Evolutionary conservation across 2,329 filamentous ascomycete genomes (phyloP).

Genomic region (Trichoderma arundinaceum): DNA sequence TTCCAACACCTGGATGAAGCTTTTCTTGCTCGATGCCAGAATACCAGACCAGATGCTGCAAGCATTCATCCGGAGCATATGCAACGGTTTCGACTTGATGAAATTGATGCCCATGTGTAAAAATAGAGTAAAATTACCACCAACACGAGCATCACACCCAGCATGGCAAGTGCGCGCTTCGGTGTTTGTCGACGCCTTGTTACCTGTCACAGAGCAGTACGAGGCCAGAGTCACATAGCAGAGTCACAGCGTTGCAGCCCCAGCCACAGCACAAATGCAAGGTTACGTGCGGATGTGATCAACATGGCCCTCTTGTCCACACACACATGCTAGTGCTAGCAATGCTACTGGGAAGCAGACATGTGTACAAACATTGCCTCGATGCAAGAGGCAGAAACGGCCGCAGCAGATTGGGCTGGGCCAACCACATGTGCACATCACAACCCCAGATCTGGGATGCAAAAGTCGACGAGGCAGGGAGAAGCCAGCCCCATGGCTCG

Average conservation of each 20-base stretch:
- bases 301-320: background rate
- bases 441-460: constrained; percentile 24
- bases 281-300: constrained; percentile 21
- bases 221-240: background rate
- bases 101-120: too few relatives aligned
- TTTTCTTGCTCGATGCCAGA: too few relatives aligned
- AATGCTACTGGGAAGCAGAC: too few relatives aligned
- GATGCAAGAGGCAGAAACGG: constrained; percentile 8
- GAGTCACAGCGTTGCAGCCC: constrained; percentile 8
- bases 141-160: too few relatives aligned
- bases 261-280: constrained; percentile 25
- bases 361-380: too few relatives aligned
- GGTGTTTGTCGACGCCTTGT: too few relatives aligned
- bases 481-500: background rate
- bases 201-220: background rate
- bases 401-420: constrained; percentile 11
- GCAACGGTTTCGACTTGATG: too few relatives aligned
- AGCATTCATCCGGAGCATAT: too few relatives aligned
- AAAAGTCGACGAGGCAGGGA: background rate
- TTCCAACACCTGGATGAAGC: too few relatives aligned
- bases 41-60: too few relatives aligned
- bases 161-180: too few relatives aligned
- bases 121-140: too few relatives aligned
- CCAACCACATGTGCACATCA: constrained; percentile 19
- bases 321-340: background rate